Evolutionary conservation across 2,329 filamentous ascomycete species (phyloP).

Genomic region (Rhytidhysteron rufulum): DNA sequence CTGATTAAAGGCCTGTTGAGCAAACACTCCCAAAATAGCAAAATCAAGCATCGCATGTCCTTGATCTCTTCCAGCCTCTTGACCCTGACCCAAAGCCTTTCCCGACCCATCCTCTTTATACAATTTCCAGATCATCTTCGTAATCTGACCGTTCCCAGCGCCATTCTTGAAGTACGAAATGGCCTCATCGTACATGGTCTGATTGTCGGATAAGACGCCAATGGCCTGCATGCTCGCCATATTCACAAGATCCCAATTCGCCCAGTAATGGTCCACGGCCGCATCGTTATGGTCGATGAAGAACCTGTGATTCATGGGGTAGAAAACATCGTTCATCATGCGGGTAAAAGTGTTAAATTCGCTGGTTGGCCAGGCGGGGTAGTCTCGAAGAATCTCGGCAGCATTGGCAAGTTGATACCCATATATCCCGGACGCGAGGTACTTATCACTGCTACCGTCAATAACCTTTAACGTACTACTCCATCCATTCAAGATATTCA

Average conservation of each 20-base stretch:
- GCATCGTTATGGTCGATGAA: slow-evolving; percentile 36
- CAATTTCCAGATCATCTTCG: slow-evolving; percentile 29
- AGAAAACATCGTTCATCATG: slow-evolving; percentile 39
- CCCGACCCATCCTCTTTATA: slow-evolving; percentile 24
- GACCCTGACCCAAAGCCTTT: slow-evolving; percentile 35
- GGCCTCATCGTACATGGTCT: slow-evolving; percentile 38
- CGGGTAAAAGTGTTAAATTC: slow-evolving; percentile 18
- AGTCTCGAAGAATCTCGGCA: slow-evolving; percentile 40
- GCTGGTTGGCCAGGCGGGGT: slow-evolving; percentile 32
- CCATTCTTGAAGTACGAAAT: slow-evolving; percentile 41
- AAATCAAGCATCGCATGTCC: slow-evolving; percentile 43
- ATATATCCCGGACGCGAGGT: slow-evolving; percentile 42
- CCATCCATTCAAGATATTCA: slow-evolving; percentile 39
- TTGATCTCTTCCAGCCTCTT: slow-evolving; percentile 45
- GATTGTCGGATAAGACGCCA: slow-evolving; percentile 42
- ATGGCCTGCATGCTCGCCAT: slow-evolving; percentile 40
- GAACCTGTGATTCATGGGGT: slow-evolving; percentile 38
- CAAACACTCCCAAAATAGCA: slow-evolving; percentile 38
- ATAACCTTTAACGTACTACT: slow-evolving; percentile 28
- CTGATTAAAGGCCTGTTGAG: slow-evolving; percentile 43
- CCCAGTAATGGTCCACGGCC: slow-evolving; percentile 35
- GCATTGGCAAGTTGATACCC: slow-evolving; percentile 48
- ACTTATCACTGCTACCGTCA: slow-evolving; percentile 34
- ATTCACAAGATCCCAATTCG: slow-evolving; percentile 47
- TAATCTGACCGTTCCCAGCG: slow-evolving; percentile 35